Evolutionary conservation across 192 early-diverging fungal species (phyloP).

Genomic region (Coemansia sp.): DNA sequence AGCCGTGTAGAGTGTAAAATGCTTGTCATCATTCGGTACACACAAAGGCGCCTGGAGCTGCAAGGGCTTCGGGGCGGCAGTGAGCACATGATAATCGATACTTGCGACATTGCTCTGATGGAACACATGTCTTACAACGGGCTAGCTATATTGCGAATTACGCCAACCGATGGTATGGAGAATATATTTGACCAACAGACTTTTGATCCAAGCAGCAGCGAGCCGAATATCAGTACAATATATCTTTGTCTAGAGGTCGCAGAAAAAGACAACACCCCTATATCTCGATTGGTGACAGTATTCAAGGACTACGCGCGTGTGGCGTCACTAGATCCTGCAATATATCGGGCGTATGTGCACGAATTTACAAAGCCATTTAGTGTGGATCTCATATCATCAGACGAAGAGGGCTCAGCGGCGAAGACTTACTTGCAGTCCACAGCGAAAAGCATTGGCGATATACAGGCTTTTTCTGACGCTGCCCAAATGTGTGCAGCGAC

Average conservation of each 20-base stretch:
- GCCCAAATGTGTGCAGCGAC: neutral
- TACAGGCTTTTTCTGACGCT: neutral
- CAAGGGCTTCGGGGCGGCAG: conserved; percentile 17
- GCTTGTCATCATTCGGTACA: conserved; percentile 12
- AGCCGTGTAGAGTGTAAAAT: neutral
- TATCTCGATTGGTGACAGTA: conserved; percentile 5
- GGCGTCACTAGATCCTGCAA: neutral
- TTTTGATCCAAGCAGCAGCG: conserved; percentile 34
- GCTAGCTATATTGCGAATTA: conserved; percentile 25
- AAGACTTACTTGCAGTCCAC: neutral
- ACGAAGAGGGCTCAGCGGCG: conserved; percentile 19
- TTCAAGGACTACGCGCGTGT: conserved; percentile 11
- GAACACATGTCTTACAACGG: conserved; percentile 10
- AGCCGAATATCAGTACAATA: conserved; percentile 17
- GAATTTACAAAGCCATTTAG: conserved; percentile 33
- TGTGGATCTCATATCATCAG: conserved; percentile 40
- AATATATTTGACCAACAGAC: conserved; percentile 18
- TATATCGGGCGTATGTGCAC: conserved; percentile 8
- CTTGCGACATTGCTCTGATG: conserved; percentile 23
- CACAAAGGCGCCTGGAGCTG: conserved; percentile 22
- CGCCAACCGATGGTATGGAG: conserved; percentile 32
- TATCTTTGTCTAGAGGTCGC: conserved; percentile 17
- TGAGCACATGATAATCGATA: conserved; percentile 18
- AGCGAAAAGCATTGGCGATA: neutral
- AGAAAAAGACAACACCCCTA: neutral